Evolutionary conservation across 352 stramenopile genomes (phyloP).

Genomic region (Globisporangium spinosum): DNA sequence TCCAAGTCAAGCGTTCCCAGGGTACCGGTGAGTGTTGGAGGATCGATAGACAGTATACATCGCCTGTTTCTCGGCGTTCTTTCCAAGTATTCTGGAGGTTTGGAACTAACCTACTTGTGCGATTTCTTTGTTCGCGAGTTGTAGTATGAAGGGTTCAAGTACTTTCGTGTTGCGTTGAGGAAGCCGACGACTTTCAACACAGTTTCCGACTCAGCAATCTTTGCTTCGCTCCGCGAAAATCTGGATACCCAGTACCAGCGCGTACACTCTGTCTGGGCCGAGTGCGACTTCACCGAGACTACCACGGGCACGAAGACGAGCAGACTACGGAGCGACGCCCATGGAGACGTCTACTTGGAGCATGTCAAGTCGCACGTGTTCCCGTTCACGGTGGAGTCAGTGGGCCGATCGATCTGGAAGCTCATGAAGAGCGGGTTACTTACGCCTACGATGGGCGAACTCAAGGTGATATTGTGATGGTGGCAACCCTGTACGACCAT

Average conservation of each 20-base stretch:
- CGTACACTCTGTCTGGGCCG: constrained; percentile 16
- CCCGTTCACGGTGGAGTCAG: background rate
- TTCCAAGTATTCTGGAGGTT: background rate
- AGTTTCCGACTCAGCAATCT: constrained; percentile 12
- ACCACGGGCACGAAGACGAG: no score
- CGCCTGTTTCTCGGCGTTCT: background rate
- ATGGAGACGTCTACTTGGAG: background rate
- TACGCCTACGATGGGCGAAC: background rate
- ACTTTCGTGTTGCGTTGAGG: background rate
- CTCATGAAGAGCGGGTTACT: background rate
- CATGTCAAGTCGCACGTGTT: background rate
- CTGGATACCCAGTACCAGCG: constrained; percentile 23
- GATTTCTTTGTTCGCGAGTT: constrained; percentile 9
- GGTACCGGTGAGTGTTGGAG: background rate
- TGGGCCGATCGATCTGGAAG: background rate
- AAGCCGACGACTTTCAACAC: background rate
- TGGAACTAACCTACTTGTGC: background rate
- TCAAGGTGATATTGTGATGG: background rate
- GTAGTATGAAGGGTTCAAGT: background rate
- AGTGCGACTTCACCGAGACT: constrained; percentile 10
- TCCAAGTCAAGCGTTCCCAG: background rate
- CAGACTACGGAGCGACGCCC: background rate
- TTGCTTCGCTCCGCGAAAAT: constrained; percentile 23
- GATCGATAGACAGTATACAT: background rate
- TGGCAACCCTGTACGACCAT: background rate